These are phyloP conservation scores for Pochonia chlamydosporia DNA, from an alignment of 2,329 filamentous ascomycete genomes.

Conservation along the genomic window DNA sequence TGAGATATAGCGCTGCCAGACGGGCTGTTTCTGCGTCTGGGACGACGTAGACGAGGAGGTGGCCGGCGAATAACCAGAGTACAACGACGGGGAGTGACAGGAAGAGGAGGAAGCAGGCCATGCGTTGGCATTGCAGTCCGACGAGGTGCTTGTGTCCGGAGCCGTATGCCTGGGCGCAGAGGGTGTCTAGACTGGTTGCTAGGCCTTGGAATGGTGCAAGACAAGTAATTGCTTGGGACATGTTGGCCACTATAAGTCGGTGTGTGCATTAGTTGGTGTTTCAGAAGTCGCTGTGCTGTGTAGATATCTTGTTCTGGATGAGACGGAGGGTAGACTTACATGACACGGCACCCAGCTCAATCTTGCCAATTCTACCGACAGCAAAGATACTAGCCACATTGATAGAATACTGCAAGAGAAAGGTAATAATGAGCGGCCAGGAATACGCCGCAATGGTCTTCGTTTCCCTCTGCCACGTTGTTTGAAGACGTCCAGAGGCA, in stretches of 20 bases:
- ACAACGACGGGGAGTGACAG: constrained; percentile 67
- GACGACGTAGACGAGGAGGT: constrained; percentile 48
- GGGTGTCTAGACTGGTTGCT: constrained; percentile 82
- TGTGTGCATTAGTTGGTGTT: neutral
- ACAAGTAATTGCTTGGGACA: constrained; percentile 76
- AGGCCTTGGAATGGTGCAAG: constrained; percentile 78
- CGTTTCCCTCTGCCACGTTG: constrained; percentile 85
- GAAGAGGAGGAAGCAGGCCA: constrained; percentile 70
- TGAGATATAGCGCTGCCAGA: constrained; percentile 67
- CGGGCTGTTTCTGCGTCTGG: constrained; percentile 53
- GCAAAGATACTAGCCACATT: constrained; percentile 79
- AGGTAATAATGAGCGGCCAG: constrained; percentile 62
- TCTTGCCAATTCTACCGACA: constrained; percentile 67
- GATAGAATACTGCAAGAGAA: constrained; percentile 75
- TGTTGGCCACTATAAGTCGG: constrained; percentile 48
- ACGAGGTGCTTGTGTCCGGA: constrained; percentile 86
- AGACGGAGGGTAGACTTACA: constrained; percentile 22
- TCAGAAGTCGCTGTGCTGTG: neutral
- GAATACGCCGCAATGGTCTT: constrained; percentile 73
- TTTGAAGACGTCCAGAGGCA: constrained; percentile 71
- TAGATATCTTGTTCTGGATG: neutral
- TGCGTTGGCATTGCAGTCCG: constrained; percentile 73
- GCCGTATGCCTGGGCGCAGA: constrained; percentile 91
- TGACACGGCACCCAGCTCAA: constrained; percentile 42
- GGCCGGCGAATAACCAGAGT: constrained; percentile 64